These are phyloP conservation scores for Moesziomyces antarcticus DNA, from an alignment of 1,284 basidiomycete species.

Conservation along the genomic window DNA sequence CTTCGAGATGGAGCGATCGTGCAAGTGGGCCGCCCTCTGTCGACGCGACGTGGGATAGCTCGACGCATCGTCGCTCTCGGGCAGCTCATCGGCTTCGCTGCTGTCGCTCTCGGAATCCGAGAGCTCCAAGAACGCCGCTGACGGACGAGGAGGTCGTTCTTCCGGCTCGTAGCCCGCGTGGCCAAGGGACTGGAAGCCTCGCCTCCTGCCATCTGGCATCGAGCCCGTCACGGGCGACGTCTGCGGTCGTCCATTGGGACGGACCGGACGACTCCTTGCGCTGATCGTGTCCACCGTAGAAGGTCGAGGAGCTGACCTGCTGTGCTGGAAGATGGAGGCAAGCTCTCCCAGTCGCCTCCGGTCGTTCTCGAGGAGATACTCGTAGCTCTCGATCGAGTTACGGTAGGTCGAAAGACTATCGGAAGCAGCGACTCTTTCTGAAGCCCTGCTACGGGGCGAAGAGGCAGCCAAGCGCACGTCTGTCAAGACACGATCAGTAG, in stretches of 20 bases:
- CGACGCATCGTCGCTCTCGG: slow-evolving; percentile 5
- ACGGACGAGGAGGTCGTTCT: slow-evolving; percentile 8
- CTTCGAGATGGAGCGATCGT: slow-evolving; percentile 40
- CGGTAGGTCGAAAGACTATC: slow-evolving; percentile 26
- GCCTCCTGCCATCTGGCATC: neutral
- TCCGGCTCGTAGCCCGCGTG: neutral
- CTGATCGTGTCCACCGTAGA: neutral
- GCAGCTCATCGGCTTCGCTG: slow-evolving; percentile 22
- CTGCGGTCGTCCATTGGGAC: slow-evolving; percentile 11
- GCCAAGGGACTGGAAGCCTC: neutral
- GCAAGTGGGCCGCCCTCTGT: slow-evolving; percentile 8
- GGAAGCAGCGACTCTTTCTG: neutral
- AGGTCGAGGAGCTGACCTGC: neutral
- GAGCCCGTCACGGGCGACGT: slow-evolving; percentile 1
- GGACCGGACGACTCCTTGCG: slow-evolving; percentile 5
- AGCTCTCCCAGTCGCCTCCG: slow-evolving; percentile 25
- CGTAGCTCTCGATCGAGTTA: slow-evolving; percentile 40
- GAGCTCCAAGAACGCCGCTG: slow-evolving; percentile 22
- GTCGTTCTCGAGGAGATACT: slow-evolving; percentile 29
- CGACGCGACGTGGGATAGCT: slow-evolving; percentile 10
- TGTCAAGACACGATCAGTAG: neutral
- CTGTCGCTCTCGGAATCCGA: slow-evolving; percentile 40
- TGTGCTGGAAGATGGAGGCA: slow-evolving; percentile 26
- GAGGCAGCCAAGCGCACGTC: slow-evolving; percentile 1
- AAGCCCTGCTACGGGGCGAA: slow-evolving; percentile 1